phyloP scores from a whole-genome alignment of 1,284 basidiomycete genomes.

The Microbotryum silenes-acaulis region DNA sequence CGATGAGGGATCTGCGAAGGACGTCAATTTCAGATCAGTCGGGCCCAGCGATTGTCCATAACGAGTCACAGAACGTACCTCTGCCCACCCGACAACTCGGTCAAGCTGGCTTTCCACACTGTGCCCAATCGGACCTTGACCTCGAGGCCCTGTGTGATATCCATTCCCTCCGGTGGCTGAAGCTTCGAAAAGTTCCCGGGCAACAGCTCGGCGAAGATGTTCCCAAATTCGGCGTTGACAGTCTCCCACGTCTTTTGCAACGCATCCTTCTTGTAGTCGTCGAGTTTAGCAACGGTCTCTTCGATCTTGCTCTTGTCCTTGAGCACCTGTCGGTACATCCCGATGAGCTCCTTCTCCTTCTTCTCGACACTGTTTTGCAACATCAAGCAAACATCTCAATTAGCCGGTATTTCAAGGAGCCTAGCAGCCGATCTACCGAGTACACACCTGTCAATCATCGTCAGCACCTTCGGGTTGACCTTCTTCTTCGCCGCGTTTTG shows the following conservation, averaged over 20 bases:
- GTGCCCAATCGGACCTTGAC: slow-evolving; percentile 90
- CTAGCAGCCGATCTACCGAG: neutral
- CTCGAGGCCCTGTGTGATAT: slow-evolving; percentile 89
- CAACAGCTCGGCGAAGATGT: slow-evolving; percentile 89
- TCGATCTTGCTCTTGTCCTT: slow-evolving; percentile 96
- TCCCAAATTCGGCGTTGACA: slow-evolving; percentile 90
- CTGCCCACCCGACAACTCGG: slow-evolving; percentile 94
- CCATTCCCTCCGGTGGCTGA: slow-evolving; percentile 85
- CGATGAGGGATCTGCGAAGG: slow-evolving; percentile 74
- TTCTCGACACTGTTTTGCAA: slow-evolving; percentile 70
- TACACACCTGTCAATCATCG: slow-evolving; percentile 84
- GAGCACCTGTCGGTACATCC: slow-evolving; percentile 80
- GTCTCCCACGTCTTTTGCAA: slow-evolving; percentile 92
- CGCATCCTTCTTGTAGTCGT: slow-evolving; percentile 88
- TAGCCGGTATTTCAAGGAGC: neutral
- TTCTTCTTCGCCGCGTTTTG: slow-evolving; percentile 89
- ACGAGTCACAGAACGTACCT: slow-evolving; percentile 50
- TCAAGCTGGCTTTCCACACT: slow-evolving; percentile 96
- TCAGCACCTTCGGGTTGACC: slow-evolving; percentile 89
- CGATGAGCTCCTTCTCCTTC: slow-evolving; percentile 75
- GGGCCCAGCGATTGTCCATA: slow-evolving; percentile 10
- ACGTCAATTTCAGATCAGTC: slow-evolving; percentile 30
- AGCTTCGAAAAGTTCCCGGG: slow-evolving; percentile 96
- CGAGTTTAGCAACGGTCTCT: slow-evolving; percentile 84
- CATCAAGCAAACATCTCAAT: neutral